Evolutionary conservation across 768 basidiomycete genomes (phyloP).

Genomic region (Hortiboletus campestris): DNA sequence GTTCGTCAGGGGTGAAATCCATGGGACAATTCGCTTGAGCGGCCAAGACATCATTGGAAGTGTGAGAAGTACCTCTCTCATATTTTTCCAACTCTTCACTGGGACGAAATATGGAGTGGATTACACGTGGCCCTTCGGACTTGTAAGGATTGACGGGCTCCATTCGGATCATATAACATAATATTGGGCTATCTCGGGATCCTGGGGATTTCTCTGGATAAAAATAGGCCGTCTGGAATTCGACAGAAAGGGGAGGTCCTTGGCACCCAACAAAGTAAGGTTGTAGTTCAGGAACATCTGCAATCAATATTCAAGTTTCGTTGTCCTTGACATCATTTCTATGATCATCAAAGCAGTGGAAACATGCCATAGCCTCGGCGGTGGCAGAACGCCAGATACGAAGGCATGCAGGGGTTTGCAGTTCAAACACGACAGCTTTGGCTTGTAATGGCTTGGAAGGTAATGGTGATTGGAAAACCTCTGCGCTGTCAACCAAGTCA

Average conservation of each 20-base stretch:
- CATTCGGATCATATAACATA: neutral
- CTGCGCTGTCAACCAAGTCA: too few relatives aligned
- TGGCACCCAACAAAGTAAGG: neutral
- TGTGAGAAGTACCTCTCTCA: neutral
- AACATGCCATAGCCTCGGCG: neutral
- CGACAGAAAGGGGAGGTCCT: neutral
- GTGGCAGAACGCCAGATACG: constrained; percentile 39
- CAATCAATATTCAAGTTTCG: neutral
- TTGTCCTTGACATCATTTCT: too few relatives aligned
- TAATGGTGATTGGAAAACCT: constrained; percentile 34
- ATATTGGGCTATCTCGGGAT: neutral
- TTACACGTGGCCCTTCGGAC: too few relatives aligned
- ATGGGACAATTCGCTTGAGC: neutral
- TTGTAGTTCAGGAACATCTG: constrained; percentile 27
- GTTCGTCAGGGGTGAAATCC: neutral
- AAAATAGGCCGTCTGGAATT: neutral
- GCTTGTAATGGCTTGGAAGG: constrained; percentile 33
- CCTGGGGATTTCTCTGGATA: neutral
- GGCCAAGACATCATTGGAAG: neutral
- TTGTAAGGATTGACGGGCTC: too few relatives aligned
- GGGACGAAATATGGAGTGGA: too few relatives aligned
- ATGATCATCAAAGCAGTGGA: too few relatives aligned
- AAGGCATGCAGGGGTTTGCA: constrained; percentile 34
- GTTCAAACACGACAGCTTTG: constrained; percentile 38
- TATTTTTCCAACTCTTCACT: too few relatives aligned